Evolutionary conservation across 2,329 filamentous ascomycete species (phyloP).

Genomic region (Plenodomus tracheiphilus): DNA sequence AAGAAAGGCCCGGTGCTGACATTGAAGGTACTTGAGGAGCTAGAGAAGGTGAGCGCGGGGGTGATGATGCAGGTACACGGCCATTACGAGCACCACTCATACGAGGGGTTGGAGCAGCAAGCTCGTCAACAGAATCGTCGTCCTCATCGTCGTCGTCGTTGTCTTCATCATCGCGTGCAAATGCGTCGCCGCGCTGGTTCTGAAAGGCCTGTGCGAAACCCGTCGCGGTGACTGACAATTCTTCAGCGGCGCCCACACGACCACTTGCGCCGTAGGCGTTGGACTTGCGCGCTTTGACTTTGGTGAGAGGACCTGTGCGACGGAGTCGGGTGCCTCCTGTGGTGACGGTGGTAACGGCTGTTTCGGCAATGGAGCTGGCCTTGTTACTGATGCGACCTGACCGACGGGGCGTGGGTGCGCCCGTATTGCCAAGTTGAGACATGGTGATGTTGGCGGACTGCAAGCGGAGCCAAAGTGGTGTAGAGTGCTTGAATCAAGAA

Average conservation of each 20-base stretch:
- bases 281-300: constrained; percentile 36
- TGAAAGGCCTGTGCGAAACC: constrained; percentile 41
- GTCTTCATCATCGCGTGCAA: constrained; percentile 25
- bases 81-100: constrained; percentile 18
- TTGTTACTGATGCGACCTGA: constrained; percentile 33
- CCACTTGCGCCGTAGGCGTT: constrained; percentile 44
- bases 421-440: constrained; percentile 26
- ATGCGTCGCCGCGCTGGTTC: constrained; percentile 30
- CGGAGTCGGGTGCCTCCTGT: constrained; percentile 18
- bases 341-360: constrained; percentile 21
- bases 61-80: not conserved
- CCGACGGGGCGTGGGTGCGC: constrained; percentile 35
- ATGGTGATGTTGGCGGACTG: constrained; percentile 9
- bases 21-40: constrained; percentile 4
- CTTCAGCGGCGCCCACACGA: constrained; percentile 34
- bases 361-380: constrained; percentile 32
- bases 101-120: constrained; percentile 12
- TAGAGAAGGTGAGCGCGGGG: constrained; percentile 12
- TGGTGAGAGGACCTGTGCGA: constrained; percentile 32
- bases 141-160: constrained; percentile 13
- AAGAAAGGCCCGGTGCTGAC: constrained; percentile 16
- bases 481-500: not conserved
- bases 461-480: not conserved
- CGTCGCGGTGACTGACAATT: constrained; percentile 28
- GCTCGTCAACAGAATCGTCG: constrained; percentile 18